These are phyloP conservation scores for Aspergillus felis DNA, from an alignment of 2,329 filamentous ascomycete species.

Conservation along the genomic window DNA sequence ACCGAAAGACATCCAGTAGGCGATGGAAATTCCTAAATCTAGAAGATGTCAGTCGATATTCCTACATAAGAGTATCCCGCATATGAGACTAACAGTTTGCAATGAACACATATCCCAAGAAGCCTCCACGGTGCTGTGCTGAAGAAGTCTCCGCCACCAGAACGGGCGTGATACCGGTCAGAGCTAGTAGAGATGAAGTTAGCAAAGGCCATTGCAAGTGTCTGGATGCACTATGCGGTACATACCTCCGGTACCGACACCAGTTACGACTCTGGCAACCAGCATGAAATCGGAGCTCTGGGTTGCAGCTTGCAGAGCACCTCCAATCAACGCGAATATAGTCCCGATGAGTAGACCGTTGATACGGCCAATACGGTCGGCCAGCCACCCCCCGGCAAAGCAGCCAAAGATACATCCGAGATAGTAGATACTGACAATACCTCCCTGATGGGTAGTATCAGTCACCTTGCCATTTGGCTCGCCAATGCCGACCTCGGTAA, in stretches of 20 bases:
- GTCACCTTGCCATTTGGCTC: conserved; percentile 44
- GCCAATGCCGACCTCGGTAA: conserved; percentile 43
- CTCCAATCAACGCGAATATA: conserved; percentile 48
- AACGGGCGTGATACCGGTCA: conserved; percentile 50
- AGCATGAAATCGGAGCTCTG: conserved; percentile 48
- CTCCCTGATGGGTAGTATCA: conserved; percentile 48
- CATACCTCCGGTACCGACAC: conserved; percentile 49
- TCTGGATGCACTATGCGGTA: conserved; percentile 6
- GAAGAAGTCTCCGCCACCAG: conserved; percentile 48
- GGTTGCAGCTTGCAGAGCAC: conserved; percentile 45
- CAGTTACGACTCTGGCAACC: conserved; percentile 48
- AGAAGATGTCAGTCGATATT: background rate
- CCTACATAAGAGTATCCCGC: background rate
- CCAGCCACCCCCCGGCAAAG: conserved; percentile 48
- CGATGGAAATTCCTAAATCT: conserved; percentile 46
- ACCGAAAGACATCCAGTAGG: conserved; percentile 37
- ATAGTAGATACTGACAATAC: conserved; percentile 53
- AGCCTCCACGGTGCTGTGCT: conserved; percentile 46
- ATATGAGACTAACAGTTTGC: conserved; percentile 40
- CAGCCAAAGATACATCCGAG: conserved; percentile 50
- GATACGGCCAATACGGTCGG: conserved; percentile 53
- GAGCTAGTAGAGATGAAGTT: conserved; percentile 18
- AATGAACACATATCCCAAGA: conserved; percentile 49
- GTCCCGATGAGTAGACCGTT: conserved; percentile 48
- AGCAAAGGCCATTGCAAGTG: conserved; percentile 7